Base-by-base conservation (phyloP, 2,329 filamentous ascomycete genomes). In the Penicillium sp. region DNA sequence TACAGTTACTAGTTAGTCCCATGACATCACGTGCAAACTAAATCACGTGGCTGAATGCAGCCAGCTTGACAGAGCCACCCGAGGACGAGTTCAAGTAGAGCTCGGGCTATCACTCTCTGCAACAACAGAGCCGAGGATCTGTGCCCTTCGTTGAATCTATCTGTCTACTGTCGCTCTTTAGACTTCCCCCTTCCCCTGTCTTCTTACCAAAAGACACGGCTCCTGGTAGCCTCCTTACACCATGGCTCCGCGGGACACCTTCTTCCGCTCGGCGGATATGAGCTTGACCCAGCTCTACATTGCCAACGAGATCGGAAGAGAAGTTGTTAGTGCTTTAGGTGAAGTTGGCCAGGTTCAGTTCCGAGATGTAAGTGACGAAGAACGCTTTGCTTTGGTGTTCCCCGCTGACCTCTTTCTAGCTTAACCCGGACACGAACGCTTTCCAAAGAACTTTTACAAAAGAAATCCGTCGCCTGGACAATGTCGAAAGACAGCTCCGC, bases 241-340 rank as follows among this genome's bases (percentile, higher is more conserved):
- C 75, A 88, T 88, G 86, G 84, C 81, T 78, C 79, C 82, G 53
- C 81, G 91, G 81, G 92, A 97, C 81, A 96, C 93, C 78, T 90
- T 97, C 82, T 97, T 99, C 88, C 93, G 96, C 85, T 99, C 94
- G 76, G 91, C 92, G 90, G 91, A 97, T 79, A 99, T 99, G 94
- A 97, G 92, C 84, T 89, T 99, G 89, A 96, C 96, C 73, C 94
- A 99, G 87, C 89, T 99, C 73, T 99, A 97, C 80, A 96, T 99
- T 72, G 91, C 94, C 73, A 97, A 97, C 76, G 94, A 99, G 83
- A 97, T 99, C 69, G 93, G 94, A 69, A 88, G 94, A 74, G 96
- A 99, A 81, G 93, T 97, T 70, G 93, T 97, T 63, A 96, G 93
- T 73, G 93, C 93, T 56, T 83, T 99, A 65, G 94, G 94, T 73